Evolutionary conservation across 129 eudicot genomes (phyloP).

Genomic region (Artemisia tridentata): DNA sequence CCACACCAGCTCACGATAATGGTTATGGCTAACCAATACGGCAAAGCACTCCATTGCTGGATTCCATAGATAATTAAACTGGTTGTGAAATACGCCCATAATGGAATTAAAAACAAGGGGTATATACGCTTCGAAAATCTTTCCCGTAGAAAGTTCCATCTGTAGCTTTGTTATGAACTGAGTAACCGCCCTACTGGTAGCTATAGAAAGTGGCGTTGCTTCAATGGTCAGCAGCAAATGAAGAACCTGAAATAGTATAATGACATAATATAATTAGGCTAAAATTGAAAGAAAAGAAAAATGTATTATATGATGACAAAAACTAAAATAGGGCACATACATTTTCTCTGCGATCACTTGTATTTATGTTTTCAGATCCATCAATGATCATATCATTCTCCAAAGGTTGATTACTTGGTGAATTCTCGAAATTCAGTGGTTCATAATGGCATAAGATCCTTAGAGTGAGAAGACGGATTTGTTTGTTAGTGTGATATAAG

Average conservation of each 20-base stretch:
- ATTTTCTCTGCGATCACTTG: slow-evolving; percentile 24
- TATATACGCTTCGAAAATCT: slow-evolving; percentile 44
- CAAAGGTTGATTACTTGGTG: slow-evolving; percentile 28
- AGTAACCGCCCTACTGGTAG: slow-evolving; percentile 65
- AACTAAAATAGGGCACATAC: slow-evolving; percentile 34
- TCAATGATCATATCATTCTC: slow-evolving; percentile 34
- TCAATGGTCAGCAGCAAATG: slow-evolving; percentile 65
- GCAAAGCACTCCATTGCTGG: slow-evolving; percentile 77
- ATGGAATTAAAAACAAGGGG: slow-evolving; percentile 59
- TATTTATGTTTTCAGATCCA: slow-evolving; percentile 17
- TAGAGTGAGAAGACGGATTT: slow-evolving; percentile 64
- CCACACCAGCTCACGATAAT: slow-evolving; percentile 55
- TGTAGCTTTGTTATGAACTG: slow-evolving; percentile 70
- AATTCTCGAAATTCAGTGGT: slow-evolving; percentile 30
- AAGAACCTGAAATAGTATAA: slow-evolving; percentile 53
- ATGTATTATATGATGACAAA: background rate
- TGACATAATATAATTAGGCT: background rate
- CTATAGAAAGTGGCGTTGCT: slow-evolving; percentile 61
- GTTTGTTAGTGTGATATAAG: slow-evolving; percentile 55
- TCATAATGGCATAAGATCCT: slow-evolving; percentile 87
- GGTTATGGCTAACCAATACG: slow-evolving; percentile 34
- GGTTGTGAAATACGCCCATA: slow-evolving; percentile 73
- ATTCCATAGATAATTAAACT: slow-evolving; percentile 65
- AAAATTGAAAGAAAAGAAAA: background rate
- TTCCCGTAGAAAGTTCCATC: slow-evolving; percentile 50